Evolutionary conservation across 2,329 filamentous ascomycete species (phyloP).

Genomic region (Nemania sp.): DNA sequence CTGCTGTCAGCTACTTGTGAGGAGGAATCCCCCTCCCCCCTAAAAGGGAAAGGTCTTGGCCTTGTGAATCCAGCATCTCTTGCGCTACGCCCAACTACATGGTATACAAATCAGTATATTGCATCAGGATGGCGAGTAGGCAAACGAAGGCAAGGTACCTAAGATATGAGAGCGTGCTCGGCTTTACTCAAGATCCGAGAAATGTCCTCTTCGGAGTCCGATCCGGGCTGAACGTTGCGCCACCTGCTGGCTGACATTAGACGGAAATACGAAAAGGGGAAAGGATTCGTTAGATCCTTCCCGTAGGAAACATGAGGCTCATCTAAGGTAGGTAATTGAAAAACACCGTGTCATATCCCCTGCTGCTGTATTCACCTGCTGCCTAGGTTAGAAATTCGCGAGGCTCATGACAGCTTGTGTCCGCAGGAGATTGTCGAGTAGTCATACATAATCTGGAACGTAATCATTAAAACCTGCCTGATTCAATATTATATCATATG

Average conservation of each 20-base stretch:
- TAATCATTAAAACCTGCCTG: too few relatives aligned
- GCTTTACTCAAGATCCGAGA: neutral
- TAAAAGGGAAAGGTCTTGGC: neutral
- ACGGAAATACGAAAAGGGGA: neutral
- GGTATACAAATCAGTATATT: neutral
- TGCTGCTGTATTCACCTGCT: neutral
- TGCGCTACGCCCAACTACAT: neutral
- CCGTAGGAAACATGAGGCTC: conserved; percentile 12
- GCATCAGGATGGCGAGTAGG: neutral
- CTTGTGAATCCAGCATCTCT: neutral
- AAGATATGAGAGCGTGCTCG: neutral
- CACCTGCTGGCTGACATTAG: conserved; percentile 5
- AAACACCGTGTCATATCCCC: neutral
- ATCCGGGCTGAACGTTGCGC: conserved; percentile 20
- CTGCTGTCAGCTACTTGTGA: neutral
- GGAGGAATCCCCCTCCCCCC: too few relatives aligned
- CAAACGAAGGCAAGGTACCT: neutral
- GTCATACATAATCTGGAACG: too few relatives aligned
- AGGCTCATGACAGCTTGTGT: too few relatives aligned
- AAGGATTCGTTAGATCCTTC: neutral
- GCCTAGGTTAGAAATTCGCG: neutral
- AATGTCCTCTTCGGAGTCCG: conserved; percentile 18
- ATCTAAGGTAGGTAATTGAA: neutral
- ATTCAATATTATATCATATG: too few relatives aligned
- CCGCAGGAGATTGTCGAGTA: neutral